These are phyloP conservation scores for Leccinum sublutescens DNA, from an alignment of 768 basidiomycete species.

Conservation along the genomic window DNA sequence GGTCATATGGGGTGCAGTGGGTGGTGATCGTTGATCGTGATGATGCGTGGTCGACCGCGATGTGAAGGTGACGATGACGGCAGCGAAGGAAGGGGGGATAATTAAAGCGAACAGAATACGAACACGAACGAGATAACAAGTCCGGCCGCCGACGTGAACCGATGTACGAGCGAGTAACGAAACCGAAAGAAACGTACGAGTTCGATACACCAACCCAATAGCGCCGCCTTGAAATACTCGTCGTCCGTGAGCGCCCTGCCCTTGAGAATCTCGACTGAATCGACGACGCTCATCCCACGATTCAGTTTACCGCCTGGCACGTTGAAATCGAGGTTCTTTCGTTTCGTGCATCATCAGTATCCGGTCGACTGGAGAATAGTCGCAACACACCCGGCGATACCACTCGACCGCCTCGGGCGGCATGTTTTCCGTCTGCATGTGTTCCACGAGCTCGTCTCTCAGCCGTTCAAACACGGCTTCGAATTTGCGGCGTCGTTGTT, in stretches of 20 bases:
- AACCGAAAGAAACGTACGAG: conserved; percentile 54
- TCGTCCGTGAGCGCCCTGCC: conserved; percentile 68
- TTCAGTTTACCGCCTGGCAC: conserved; percentile 97
- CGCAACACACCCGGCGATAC: conserved; percentile 61
- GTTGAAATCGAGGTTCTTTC: conserved; percentile 90
- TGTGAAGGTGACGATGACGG: not conserved
- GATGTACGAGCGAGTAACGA: not conserved
- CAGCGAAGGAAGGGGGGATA: not conserved
- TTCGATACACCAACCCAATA: conserved; percentile 96
- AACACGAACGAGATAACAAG: not conserved
- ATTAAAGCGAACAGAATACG: not conserved
- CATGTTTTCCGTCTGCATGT: conserved; percentile 71
- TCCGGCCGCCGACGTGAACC: not conserved
- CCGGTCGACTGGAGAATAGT: conserved; percentile 45
- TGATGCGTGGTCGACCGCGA: not conserved
- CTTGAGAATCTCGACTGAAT: conserved; percentile 86
- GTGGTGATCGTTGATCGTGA: not conserved
- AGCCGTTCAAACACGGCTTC: conserved; percentile 68
- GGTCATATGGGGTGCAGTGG: not conserved
- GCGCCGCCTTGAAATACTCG: conserved; percentile 85
- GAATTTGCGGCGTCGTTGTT: conserved; percentile 60
- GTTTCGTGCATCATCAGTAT: conserved; percentile 63
- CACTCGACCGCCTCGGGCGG: conserved; percentile 77
- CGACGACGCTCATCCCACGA: conserved; percentile 93
- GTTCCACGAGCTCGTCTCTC: conserved; percentile 72